These are phyloP conservation scores for Penicillium ochrochloron DNA, from an alignment of 495 filamentous ascomycete genomes.

Conservation along the genomic window DNA sequence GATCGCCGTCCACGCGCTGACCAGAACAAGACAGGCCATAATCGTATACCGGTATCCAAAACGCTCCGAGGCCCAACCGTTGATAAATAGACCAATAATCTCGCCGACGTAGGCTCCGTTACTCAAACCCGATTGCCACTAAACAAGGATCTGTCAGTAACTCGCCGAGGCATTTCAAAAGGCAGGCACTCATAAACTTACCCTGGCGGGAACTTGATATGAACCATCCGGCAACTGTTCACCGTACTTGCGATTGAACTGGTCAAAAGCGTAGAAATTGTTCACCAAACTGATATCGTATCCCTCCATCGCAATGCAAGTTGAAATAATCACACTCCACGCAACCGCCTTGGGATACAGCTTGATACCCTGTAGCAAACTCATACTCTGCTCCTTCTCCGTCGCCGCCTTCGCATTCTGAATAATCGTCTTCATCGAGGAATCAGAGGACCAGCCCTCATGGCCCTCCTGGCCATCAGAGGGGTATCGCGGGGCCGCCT, in stretches of 20 bases:
- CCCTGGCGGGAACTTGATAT: constrained; percentile 67
- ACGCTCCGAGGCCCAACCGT: constrained; percentile 74
- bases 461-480: constrained; percentile 17
- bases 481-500: constrained; percentile 23
- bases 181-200: constrained; percentile 25
- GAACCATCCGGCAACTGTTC: constrained; percentile 55
- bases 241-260: constrained; percentile 75
- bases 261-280: constrained; percentile 53
- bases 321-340: constrained; percentile 60
- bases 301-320: constrained; percentile 61
- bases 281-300: constrained; percentile 60
- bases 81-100: constrained; percentile 76
- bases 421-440: constrained; percentile 43
- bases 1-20: constrained; percentile 73
- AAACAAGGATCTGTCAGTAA: constrained; percentile 12
- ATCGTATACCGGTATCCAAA: constrained; percentile 78
- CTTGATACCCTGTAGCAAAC: constrained; percentile 47
- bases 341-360: constrained; percentile 61
- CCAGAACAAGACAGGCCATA: constrained; percentile 65
- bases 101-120: constrained; percentile 71
- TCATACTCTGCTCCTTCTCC: constrained; percentile 54
- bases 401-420: constrained; percentile 50
- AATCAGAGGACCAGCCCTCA: constrained; percentile 29
- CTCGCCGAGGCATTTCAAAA: not conserved
- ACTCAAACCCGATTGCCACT: constrained; percentile 78